Evolutionary conservation across 306 rosid species (phyloP), one percentile per base, ranked within the genome.

Genomic region (Rubus idaeus): DNA sequence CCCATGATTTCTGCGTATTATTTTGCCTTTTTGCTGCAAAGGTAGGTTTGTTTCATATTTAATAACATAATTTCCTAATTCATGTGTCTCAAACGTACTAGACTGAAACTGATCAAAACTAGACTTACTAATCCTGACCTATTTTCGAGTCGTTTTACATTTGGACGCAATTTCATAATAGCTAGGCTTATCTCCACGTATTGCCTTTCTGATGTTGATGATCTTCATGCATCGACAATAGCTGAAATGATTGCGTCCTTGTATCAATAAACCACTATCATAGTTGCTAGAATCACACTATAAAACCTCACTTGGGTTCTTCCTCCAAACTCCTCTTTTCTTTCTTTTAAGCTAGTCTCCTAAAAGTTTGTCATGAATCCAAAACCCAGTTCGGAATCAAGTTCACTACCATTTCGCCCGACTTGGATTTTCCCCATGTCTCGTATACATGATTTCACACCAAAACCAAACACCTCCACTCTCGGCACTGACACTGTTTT

Each of bases 401-500:
- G 58, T 56, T 45, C 79, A 5, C 47, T 50, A 20, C 61, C 74
- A 21, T 45, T 74, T 57, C 18, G 35, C 77, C n/a, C 70, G 20
- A 55, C 70, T 14, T 51, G 64, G n/a, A 35, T 78, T 14, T 52
- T 76, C 52, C 80, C 78, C 10, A 16, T 21, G 49, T 52, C 68
- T 65, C 75, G 51, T 4, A 74, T 37, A 41, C 71, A 21, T 68
- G 77, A 61, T 5, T 72, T 69, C 18, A 81, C 88, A 23, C 26
- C 26, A 23, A 23, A 23, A 17, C 75, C 84, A 73, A 81, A 75
- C 77, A 47, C 73, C 9, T 77, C 76, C 0, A 61, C 75, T 40
- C 57, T 47, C 12, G 74, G 77, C 82, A 69, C 75, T 17, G 71
- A 72, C 66, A 49, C 81, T 42, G 62, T 77, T 37, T 66, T 73